A percentile compares a stretch with the other conserved stretches of the same genome.
Evolutionary conservation across 2,329 filamentous ascomycete species (phyloP).

Genomic region (Epichloe coenophiala): DNA sequence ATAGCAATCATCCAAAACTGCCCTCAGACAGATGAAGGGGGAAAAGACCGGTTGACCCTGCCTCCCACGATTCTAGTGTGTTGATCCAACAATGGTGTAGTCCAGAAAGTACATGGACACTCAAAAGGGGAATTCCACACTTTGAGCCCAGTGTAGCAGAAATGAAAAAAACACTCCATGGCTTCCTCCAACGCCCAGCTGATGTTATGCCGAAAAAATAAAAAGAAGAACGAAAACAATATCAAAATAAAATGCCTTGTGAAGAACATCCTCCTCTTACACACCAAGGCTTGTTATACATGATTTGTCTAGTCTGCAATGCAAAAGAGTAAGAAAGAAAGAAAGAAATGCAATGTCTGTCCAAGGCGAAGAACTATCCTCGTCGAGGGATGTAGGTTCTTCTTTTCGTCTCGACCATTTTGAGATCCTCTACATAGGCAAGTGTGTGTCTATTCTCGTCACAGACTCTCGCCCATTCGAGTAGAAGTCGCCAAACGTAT

Average conservation of each 20-base stretch:
- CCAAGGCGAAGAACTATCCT: background rate
- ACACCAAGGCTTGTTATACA: background rate
- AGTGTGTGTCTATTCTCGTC: slow-evolving; percentile 30
- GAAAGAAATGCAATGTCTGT: background rate
- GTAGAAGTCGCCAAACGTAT: slow-evolving; percentile 47
- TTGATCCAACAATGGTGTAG: background rate
- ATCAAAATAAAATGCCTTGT: background rate
- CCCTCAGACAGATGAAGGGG: too few relatives aligned
- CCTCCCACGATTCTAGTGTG: background rate
- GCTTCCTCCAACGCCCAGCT: background rate
- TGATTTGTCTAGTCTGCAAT: background rate
- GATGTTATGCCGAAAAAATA: background rate
- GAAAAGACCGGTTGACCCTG: background rate
- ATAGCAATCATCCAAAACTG: background rate
- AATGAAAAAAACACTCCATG: background rate
- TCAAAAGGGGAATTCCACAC: background rate
- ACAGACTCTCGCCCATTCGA: slow-evolving; percentile 42
- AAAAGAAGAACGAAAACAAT: background rate
- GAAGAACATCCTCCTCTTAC: background rate
- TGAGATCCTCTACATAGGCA: slow-evolving; percentile 31
- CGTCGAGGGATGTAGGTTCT: background rate
- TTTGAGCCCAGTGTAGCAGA: background rate
- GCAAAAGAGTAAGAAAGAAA: background rate
- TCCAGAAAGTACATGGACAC: background rate
- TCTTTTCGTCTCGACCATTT: background rate